Evolutionary conservation across 192 early-diverging fungal genomes (phyloP), one percentile per base, ranked within the genome.

Genomic region (Coemansia guatemalensis): DNA sequence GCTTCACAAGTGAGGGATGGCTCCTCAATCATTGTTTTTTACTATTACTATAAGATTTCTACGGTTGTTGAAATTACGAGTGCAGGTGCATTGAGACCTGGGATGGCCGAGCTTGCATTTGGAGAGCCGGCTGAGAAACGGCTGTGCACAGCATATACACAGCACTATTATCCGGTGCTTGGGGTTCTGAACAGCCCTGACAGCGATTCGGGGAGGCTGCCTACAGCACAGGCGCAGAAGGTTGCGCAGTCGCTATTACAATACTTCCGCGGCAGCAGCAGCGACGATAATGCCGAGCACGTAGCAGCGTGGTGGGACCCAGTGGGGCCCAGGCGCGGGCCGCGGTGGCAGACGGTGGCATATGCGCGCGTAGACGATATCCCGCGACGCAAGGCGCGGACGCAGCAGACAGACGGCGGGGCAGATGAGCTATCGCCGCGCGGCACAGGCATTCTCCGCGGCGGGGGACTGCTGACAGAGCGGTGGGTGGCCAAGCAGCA

Each of bases 101-200:
- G 8, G 9, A 64, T 57, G 57, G 68, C 68, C 3, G 60, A 65
- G 64, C 35, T 54, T 35, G 71, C 58, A 27, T 64, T 74, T 51
- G 67, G 56, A 4, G 53, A 22, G 27, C 22, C 67, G 4, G 63
- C 58, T 17, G 61, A 51, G 53, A 41, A 30, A 24, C 52, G 55
- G 39, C 48, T 78, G 12, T n/a, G 50, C 1, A 58, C 53, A 33
- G 29, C 62, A 7, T 71, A 65, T 32, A 58, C 62, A n/a, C 68
- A 48, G 56, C 72, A 80, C 32, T 80, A 58, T 49, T 74, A 74
- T 44, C 77, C 77, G 9, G 77, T 80, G 6, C 58, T 80, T 3
- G 77, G 77, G 0, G 62, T 74, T 20, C 59, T 80, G 44, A 69
- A 73, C 52, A 52, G 63, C 8, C 71, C 75, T 1, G 18, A 22